Conservation (phyloP, 805 yeast genomes). For the Starmerella roubikii region DNA sequence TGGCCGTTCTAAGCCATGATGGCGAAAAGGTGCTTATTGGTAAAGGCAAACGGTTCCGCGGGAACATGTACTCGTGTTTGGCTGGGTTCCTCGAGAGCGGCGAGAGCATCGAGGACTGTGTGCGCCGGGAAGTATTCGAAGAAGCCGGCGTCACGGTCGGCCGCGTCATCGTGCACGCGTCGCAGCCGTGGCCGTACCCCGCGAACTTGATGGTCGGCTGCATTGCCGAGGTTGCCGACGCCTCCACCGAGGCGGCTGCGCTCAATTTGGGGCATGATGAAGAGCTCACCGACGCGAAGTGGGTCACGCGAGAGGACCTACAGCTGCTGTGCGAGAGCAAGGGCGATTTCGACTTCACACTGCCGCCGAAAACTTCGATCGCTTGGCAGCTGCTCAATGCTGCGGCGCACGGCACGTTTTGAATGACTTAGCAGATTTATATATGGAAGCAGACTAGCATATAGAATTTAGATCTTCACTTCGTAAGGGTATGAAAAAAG, state of each 20-base stretch:
- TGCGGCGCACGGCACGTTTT: slow-evolving; percentile 3
- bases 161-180: slow-evolving; percentile 45
- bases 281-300: slow-evolving; percentile 72
- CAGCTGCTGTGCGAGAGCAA: slow-evolving; percentile 26
- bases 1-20: slow-evolving; percentile 54
- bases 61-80: slow-evolving; percentile 63
- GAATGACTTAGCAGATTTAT: background rate
- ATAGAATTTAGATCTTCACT: background rate
- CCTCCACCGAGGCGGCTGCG: slow-evolving; percentile 25
- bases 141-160: slow-evolving; percentile 71
- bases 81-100: slow-evolving; percentile 97
- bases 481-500: slow-evolving; percentile 4
- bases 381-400: slow-evolving; percentile 26
- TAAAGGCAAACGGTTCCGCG: slow-evolving; percentile 47
- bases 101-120: slow-evolving; percentile 80
- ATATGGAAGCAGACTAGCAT: background rate
- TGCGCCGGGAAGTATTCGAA: slow-evolving; percentile 84
- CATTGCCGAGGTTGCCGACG: slow-evolving; percentile 61
- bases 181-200: slow-evolving; percentile 98
- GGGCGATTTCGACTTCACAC: slow-evolving; percentile 13
- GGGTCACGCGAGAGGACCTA: slow-evolving; percentile 56
- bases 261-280: slow-evolving; percentile 71
- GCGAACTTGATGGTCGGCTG: slow-evolving; percentile 91
- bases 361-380: slow-evolving; percentile 27
- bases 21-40: slow-evolving; percentile 57